phyloP scores from a whole-genome alignment of 2,329 filamentous ascomycete genomes.

The Trichophyton schoenleinii region DNA sequence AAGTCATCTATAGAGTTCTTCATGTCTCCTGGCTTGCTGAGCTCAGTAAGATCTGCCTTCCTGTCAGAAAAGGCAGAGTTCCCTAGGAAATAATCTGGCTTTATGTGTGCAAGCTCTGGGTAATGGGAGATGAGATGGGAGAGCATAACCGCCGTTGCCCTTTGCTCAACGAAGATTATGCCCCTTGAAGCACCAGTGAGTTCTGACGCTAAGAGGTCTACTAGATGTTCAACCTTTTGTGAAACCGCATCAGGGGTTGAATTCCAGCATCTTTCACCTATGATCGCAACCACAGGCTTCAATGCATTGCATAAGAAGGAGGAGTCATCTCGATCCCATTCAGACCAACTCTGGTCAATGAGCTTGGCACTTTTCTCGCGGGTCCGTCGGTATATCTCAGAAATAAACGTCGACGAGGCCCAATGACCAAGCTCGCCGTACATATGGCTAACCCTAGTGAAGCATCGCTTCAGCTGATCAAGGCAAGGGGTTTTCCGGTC shows the following conservation, averaged over 20 bases:
- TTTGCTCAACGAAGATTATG: slow-evolving; percentile 56
- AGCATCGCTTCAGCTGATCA: slow-evolving; percentile 45
- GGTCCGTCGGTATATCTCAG: slow-evolving; percentile 34
- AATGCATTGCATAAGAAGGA: slow-evolving; percentile 41
- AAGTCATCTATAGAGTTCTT: slow-evolving; percentile 43
- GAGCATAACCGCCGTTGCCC: slow-evolving; percentile 49
- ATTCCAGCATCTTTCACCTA: slow-evolving; percentile 9
- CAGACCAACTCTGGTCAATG: slow-evolving; percentile 24
- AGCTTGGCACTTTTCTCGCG: slow-evolving; percentile 12
- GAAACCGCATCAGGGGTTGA: slow-evolving; percentile 32
- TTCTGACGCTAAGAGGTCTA: slow-evolving; percentile 40
- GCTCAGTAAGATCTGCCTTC: slow-evolving; percentile 38
- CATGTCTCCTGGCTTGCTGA: slow-evolving; percentile 38
- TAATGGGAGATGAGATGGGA: slow-evolving; percentile 44
- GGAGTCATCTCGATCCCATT: slow-evolving; percentile 41
- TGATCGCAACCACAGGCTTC: slow-evolving; percentile 10
- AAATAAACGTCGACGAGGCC: slow-evolving; percentile 56
- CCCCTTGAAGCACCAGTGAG: slow-evolving; percentile 39
- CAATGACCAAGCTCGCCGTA: slow-evolving; percentile 51
- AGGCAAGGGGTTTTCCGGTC: slow-evolving; percentile 31
- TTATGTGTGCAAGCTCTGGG: slow-evolving; percentile 30
- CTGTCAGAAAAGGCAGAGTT: slow-evolving; percentile 31
- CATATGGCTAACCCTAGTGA: slow-evolving; percentile 40
- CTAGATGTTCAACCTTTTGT: slow-evolving; percentile 45
- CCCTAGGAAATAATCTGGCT: slow-evolving; percentile 42